Percentiles rank a stretch among this genome's conserved stretches.
These are phyloP conservation scores for Galerina marginata DNA, from an alignment of 768 basidiomycete genomes.

Conservation along the genomic window DNA sequence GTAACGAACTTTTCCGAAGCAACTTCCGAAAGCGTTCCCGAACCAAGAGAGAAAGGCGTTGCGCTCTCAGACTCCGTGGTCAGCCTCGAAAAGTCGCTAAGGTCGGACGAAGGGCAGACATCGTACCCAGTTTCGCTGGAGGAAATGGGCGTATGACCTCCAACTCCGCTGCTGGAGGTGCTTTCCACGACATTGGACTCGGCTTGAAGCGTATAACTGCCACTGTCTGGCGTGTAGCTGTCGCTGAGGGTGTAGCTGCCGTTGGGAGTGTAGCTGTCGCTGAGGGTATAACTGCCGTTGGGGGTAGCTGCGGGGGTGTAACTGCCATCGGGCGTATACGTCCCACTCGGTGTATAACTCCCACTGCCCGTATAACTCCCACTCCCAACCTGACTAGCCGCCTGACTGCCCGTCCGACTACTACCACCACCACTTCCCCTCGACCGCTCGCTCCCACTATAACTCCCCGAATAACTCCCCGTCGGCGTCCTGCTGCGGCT, in stretches of 20 bases:
- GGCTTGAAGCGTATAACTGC: constrained; percentile 20
- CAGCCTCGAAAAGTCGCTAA: constrained; percentile 45
- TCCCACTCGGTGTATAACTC: constrained; percentile 25
- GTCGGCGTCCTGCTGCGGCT: constrained; percentile 20
- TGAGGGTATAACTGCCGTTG: no score
- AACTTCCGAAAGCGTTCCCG: constrained; percentile 37
- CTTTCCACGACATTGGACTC: constrained; percentile 10
- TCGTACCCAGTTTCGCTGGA: constrained; percentile 60
- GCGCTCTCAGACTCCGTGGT: constrained; percentile 37
- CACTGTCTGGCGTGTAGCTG: constrained; percentile 33
- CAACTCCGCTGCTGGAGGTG: constrained; percentile 23
- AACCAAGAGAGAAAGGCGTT: constrained; percentile 40
- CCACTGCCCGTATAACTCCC: constrained; percentile 36
- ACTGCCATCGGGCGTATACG: no score
- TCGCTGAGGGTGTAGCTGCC: constrained; percentile 19
- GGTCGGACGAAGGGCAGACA: constrained; percentile 56
- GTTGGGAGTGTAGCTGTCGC: no score
- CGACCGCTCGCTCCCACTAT: constrained; percentile 26
- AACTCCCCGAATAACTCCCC: constrained; percentile 48
- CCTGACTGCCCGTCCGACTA: neutral
- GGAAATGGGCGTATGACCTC: constrained; percentile 36
- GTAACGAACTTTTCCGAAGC: constrained; percentile 48
- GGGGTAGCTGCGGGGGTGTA: no score
- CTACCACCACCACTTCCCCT: constrained; percentile 19
- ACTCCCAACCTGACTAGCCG: constrained; percentile 11